Conservation (phyloP, 805 yeast species). For the Brettanomyces nanus region DNA sequence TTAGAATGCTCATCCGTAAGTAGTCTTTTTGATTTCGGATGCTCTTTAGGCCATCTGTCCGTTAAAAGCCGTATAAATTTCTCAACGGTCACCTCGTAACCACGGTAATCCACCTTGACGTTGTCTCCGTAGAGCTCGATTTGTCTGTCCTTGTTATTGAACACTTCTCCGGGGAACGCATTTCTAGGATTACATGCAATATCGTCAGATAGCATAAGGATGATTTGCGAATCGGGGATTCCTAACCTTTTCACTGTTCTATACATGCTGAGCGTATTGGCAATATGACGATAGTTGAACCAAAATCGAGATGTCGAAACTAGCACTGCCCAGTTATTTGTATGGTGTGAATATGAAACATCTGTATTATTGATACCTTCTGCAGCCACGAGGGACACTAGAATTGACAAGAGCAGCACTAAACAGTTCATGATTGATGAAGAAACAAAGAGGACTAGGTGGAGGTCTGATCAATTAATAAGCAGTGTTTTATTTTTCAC, state of each 20-base stretch:
- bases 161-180: constrained; percentile 92
- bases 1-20: constrained; percentile 91
- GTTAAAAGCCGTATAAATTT: constrained; percentile 88
- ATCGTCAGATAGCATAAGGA: constrained; percentile 93
- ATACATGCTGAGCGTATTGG: constrained; percentile 88
- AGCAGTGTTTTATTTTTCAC: too few species aligned
- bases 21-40: constrained; percentile 85
- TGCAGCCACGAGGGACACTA: not conserved
- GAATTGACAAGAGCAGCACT: not conserved
- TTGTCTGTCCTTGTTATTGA: constrained; percentile 86
- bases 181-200: constrained; percentile 95
- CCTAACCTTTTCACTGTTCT: constrained; percentile 94
- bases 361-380: too few species aligned
- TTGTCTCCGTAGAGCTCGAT: constrained; percentile 90
- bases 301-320: constrained; percentile 96
- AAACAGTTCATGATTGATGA: not conserved
- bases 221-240: constrained; percentile 95
- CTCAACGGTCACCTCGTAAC: constrained; percentile 97
- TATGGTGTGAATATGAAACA: too few species aligned
- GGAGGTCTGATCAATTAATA: too few species aligned
- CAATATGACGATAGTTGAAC: constrained; percentile 98
- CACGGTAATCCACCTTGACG: constrained; percentile 94
- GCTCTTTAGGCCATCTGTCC: constrained; percentile 92
- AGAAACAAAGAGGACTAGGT: too few species aligned
- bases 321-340: constrained; percentile 75